Evolutionary conservation across 495 filamentous ascomycete species (phyloP), one percentile per base, ranked within the genome.

Genomic region (Sphaerosporella brunnea): DNA sequence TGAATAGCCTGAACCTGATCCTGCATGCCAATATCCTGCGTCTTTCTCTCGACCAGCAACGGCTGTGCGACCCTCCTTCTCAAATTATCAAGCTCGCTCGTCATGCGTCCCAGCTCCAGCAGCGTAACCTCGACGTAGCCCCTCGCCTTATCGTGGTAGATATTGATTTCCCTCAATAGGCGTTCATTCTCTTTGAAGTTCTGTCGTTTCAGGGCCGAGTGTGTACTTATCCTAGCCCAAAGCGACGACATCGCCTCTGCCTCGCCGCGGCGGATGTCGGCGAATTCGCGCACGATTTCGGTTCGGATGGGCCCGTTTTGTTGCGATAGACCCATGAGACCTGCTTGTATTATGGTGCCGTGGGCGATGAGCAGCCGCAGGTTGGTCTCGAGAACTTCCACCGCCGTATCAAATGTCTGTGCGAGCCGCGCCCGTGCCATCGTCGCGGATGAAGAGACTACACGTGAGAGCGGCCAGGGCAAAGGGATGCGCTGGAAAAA

Each of bases 271-370:
- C 60, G 56, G 26, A 61, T 60, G 24, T 61, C 58, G 11, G 60
- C 53, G 5, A 61, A 60, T 42, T 61, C 58, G 25, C 58, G 58
- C 13, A 61, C 54, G 8, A 61, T 61, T 39, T 61, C 58, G 11
- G 61, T 58, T 15, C 60, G 60, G 18, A 61, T 61, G 4, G 58
- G 58, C 13, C 56, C 60, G 38, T 61, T 59, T 23, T 61, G 58
- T 23, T 57, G 59, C 0, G 58, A 51, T 10, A 61, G 58, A 28
- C 50, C 54, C 5, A 51, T 58, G 9, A 61, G 49, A 0, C 58
- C 62, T 10, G 53, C 26, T 34, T 59, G 53, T 21, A 61, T 61
- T 5, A 51, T 60, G 16, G 61, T 51, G 8, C 58, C 58, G 9
- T 60, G 53, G 13, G 57, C 51, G 45, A 61, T 58, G 10, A 61